Base-by-base conservation (phyloP, 106 monocot species). In the Dioscorea dumetorum region DNA sequence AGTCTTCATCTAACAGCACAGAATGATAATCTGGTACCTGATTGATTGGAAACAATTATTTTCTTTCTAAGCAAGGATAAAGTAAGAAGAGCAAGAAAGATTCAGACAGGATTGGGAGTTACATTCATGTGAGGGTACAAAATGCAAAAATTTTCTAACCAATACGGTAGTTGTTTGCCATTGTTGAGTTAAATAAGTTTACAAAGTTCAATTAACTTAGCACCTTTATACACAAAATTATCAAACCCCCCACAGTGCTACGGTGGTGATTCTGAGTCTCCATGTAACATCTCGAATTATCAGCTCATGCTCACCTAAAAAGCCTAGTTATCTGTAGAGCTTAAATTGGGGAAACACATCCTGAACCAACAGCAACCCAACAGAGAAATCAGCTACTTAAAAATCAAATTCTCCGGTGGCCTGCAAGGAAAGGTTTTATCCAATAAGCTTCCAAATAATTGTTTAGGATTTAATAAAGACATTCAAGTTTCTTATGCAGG, bases 351-450 rank as follows among this genome's bases (percentile, higher is more conserved):
- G 54, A 8, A 54, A 54, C 19, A 19, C 18, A 54, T 2, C 54
- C 5, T 18, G 15, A 54, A 18, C 19, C 3, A 54, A 54, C 19
- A 54, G 54, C 41, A 41, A 6, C 0, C 41, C 41, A 41, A 41
- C 5, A n/a, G 41, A 10, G 41, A 10, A 3, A 41, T 41, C 41
- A 41, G 41, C 41, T 6, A 19, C 19, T 66, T 50, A 76, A 58
- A 76, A 76, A 15, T 76, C 76, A 70, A 76, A 76, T 20, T 76
- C 76, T 12, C 76, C 76, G 14, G 52, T 76, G n/a, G 76, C 76
- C 76, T 76, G 76, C 64, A 64, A 41, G 10, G 6, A 10, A 41
- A 28, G 28, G 41, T 6, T 41, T 41, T 41, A 10, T 41, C 41
- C 6, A 41, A 41, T 41, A 41, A 41, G 41, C 6, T 41, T 41